Percentiles rank a stretch among this genome's conserved stretches.
These are phyloP conservation scores for Tylopilus plumbeoviolaceoides DNA, from an alignment of 768 basidiomycete species.

Conservation along the genomic window DNA sequence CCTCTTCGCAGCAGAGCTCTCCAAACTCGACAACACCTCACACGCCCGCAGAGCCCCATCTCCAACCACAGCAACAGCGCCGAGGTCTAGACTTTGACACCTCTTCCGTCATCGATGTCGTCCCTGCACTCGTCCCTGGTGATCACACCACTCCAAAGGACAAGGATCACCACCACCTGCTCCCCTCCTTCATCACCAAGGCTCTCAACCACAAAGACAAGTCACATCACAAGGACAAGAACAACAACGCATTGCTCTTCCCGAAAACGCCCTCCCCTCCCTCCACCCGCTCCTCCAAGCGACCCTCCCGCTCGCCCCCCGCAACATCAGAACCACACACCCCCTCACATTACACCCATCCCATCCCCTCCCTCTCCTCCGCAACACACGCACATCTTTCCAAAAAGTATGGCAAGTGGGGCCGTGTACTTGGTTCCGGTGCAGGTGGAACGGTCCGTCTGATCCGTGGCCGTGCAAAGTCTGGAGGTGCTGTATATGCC, in stretches of 20 bases:
- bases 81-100: conserved; percentile 36
- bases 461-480: conserved; percentile 82
- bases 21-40: conserved; percentile 23
- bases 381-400: conserved; percentile 87
- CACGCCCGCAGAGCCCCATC: conserved; percentile 30
- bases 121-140: conserved; percentile 22
- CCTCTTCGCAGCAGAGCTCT: conserved; percentile 27
- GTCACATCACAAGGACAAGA: conserved; percentile 17
- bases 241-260: background rate
- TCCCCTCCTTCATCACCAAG: conserved; percentile 34
- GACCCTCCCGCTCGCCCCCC: conserved; percentile 26
- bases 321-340: conserved; percentile 19
- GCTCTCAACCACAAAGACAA: conserved; percentile 33
- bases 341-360: conserved; percentile 24
- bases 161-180: conserved; percentile 21
- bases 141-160: conserved; percentile 20
- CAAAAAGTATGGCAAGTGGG: conserved; percentile 99
- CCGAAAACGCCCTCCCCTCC: conserved; percentile 34
- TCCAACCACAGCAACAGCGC: conserved; percentile 34
- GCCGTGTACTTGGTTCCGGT: conserved; percentile 88
- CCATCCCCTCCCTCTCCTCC: conserved; percentile 63
- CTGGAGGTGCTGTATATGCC: conserved; percentile 82
- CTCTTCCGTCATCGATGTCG: conserved; percentile 28
- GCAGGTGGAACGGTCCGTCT: conserved; percentile 98
- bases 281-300: conserved; percentile 24